Base-by-base conservation (phyloP, 768 basidiomycete genomes). In the Tricholoma bakamatsutake region DNA sequence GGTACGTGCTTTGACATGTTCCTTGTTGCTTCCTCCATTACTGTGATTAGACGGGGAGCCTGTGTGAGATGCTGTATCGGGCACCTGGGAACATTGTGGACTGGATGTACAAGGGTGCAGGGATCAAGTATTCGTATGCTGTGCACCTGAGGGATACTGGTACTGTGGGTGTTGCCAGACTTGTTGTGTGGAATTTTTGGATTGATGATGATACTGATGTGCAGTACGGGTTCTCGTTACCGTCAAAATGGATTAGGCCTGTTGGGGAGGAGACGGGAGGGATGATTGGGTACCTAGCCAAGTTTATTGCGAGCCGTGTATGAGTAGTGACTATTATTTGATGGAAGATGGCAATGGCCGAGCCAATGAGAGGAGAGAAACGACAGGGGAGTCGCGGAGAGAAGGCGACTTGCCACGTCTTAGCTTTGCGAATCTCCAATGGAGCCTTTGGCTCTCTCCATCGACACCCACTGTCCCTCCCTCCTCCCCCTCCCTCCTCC, bases 181-280 rank as follows among this genome's bases (percentile, higher is more conserved):
- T 34, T 33, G 42, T 45, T n/a, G n/a, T n/a, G n/a, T n/a, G n/a
- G n/a, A n/a, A n/a, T n/a, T n/a, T n/a, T n/a, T n/a, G n/a, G n/a
- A n/a, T n/a, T n/a, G n/a, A n/a, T n/a, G n/a, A n/a, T n/a, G n/a
- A n/a, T n/a, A n/a, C n/a, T n/a, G 5, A 31, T 52, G 15, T 39
- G n/a, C 60, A 88, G 87, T 90, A 88, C 62, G 90, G 90, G 3
- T 93, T 90, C 71, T 70, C 86, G 6, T 72, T 93, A 2, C 91
- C 91, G 0, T 71, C 83, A 0, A 71, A 73, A 49, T 83, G 81
- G 80, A 92, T 94, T 59, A 73, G 86, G 6, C 87, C 90, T 0
- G 84, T 88, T 2, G 90, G 88, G 1, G 87, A 90, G 68, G 92
- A 94, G 70, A 83, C 84, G 4, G 74, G 75, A 15, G 77, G 73